Base-by-base conservation (phyloP, 1,284 basidiomycete genomes). In the Tylopilus sp. region DNA sequence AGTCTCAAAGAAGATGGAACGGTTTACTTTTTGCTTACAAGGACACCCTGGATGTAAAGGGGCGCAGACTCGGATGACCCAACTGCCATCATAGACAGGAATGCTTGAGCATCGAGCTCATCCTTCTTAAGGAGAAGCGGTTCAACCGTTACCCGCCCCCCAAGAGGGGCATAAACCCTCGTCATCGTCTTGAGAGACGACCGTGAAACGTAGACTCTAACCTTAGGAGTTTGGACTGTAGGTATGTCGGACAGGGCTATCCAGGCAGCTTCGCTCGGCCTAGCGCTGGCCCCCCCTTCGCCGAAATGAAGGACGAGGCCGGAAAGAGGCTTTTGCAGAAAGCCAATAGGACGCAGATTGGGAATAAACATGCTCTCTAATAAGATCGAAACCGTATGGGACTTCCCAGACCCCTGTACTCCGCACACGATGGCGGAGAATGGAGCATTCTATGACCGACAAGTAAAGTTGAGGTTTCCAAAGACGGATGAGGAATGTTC, bases 331-430 rank as follows among this genome's bases (percentile, higher is more conserved):
- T 77, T 79, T 15, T 72, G 58, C 4, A 84, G 62, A 0, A 62
- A 64, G 0, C 85, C 85, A 30, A 80, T 74, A 0, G 72, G 59
- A 2, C 69, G 57, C 45, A 73, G 74, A 12, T 69, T 64, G 0
- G 79, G 58, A 16, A 87, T 76, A 10, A 87, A 69, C 81, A 86
- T 83, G 45, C 72, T 80, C 58, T 87, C 84, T 0, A 87, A 62
- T 2, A 87, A 67, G 0, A 82, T 74, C 0, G 83, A 78, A 0
- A 86, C 76, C 0, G 81, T 86, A 44, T 87, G 85, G 0, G 82
- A 85, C 58, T 88, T 88, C 15, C 84, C 84, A 0, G 83, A 81
- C 0, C 84, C 81, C 65, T 83, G 81, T 0, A 83, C 81, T 0
- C 81, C 81, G 38, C 81, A 83, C 6, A 83, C 73, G 16, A 79